Evolutionary conservation across 192 early-diverging fungal species (phyloP), one percentile per base, ranked within the genome.

Genomic region (Pilaira anomala): DNA sequence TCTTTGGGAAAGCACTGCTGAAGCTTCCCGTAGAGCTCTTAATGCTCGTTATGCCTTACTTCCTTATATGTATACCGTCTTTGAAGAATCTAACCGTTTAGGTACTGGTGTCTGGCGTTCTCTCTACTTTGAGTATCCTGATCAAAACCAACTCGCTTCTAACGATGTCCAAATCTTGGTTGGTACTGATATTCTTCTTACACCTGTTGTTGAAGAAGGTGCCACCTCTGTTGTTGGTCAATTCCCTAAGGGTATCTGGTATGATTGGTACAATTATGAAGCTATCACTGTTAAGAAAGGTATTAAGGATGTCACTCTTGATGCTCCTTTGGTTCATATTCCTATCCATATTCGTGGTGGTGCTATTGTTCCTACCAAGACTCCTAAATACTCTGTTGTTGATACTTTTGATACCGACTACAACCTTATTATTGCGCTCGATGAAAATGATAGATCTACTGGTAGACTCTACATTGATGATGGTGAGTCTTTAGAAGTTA

Each of bases 291-390:
- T 30, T 5, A 63, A 67, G n/a, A 60, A 59, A 19, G 69, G 62
- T 52, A 62, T 78, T 19, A 33, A 58, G 2, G 24, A 36, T 14
- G 36, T 58, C 25, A 71, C 65, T 0, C 57, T 88, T 6, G 78
- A 75, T 28, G 77, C 81, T 0, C 76, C 76, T 0, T 54, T 78
- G 16, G 82, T 81, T n/a, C 72, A 80, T 11, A 75, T 88, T 25
- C 83, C 85, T 18, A 75, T 90, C 46, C 80, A 83, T 55, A 61
- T 88, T 33, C 78, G 78, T 12, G 87, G 84, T n/a, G 88, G 88
- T 1, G 44, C 63, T 3, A 76, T 90, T 7, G 65, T 90, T 26
- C 78, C 83, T 5, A 68, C 67, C 12, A 80, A 87, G 60, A 67
- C 51, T 0, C 75, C 85, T 1, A 63, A 65, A 13, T 60, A 82